Evolutionary conservation across 495 filamentous ascomycete genomes (phyloP).

Genomic region (Trichoderma asperelloides): DNA sequence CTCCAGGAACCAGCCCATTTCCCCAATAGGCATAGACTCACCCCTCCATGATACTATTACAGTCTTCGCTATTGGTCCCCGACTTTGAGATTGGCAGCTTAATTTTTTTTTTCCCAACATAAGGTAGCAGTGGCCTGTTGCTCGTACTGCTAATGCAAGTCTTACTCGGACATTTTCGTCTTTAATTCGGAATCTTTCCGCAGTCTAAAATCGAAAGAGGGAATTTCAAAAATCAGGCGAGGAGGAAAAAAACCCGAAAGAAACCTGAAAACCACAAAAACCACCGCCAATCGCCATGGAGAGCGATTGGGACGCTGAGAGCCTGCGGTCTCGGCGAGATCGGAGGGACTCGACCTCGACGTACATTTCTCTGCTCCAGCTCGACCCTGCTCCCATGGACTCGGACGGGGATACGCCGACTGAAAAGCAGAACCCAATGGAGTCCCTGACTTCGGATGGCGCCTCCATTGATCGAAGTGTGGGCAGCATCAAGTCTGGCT

Average conservation of each 20-base stretch:
- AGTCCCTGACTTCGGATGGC: slow-evolving; percentile 34
- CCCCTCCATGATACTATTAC: neutral
- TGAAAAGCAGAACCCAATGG: slow-evolving; percentile 46
- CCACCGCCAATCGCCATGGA: neutral
- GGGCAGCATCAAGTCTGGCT: slow-evolving; percentile 18
- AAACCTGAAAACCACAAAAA: neutral
- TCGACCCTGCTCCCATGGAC: slow-evolving; percentile 78
- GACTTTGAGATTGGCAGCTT: neutral
- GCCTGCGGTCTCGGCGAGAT: slow-evolving; percentile 15
- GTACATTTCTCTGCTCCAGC: slow-evolving; percentile 58
- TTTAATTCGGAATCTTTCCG: neutral
- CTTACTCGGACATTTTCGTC: neutral
- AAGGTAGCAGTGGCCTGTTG: neutral
- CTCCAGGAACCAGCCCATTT: neutral
- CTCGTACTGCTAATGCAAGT: neutral
- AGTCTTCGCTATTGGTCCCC: too few species aligned
- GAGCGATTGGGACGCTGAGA: slow-evolving; percentile 3
- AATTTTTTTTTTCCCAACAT: neutral
- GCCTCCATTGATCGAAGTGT: slow-evolving; percentile 16
- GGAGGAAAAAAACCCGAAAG: neutral
- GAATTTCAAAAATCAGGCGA: slow-evolving; percentile 9
- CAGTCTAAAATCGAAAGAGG: neutral
- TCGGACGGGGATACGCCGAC: slow-evolving; percentile 29
- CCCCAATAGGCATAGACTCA: neutral
- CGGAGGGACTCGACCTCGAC: slow-evolving; percentile 39